These are phyloP conservation scores for Periglandula ipomoeae DNA, from an alignment of 2,329 filamentous ascomycete genomes.

Conservation along the genomic window DNA sequence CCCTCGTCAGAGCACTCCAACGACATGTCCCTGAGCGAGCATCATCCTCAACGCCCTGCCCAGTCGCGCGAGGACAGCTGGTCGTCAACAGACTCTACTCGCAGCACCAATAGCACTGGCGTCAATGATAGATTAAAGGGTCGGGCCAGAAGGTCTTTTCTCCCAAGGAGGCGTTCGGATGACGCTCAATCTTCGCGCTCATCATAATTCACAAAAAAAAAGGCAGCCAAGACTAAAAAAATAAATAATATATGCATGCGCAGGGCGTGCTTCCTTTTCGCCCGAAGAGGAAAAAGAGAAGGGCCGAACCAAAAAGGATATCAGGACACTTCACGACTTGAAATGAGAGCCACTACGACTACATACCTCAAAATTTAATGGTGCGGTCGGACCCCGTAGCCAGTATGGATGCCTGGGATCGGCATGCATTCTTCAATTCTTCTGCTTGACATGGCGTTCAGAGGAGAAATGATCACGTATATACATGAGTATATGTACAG, in stretches of 20 bases:
- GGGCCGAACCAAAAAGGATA: not conserved
- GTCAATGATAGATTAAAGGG: slow-evolving; percentile 24
- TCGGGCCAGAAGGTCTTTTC: slow-evolving; percentile 25
- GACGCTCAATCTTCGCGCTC: not conserved
- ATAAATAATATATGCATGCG: not conserved
- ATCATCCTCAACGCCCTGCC: not conserved
- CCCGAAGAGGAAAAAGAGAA: not conserved
- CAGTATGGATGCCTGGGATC: not conserved
- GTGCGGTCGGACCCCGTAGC: not conserved
- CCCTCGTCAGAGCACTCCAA: slow-evolving; percentile 4
- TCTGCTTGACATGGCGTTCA: not conserved
- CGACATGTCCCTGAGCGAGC: not conserved
- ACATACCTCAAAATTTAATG: not conserved
- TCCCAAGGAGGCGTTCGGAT: slow-evolving; percentile 12
- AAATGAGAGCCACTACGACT: slow-evolving; percentile 1
- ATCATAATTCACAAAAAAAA: not conserved
- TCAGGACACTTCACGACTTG: not conserved
- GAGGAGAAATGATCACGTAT: not conserved
- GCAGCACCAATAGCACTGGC: slow-evolving; percentile 14
- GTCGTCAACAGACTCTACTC: slow-evolving; percentile 19
- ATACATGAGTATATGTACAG: slow-evolving; percentile 1
- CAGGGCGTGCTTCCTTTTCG: not conserved
- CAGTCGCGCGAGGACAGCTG: slow-evolving; percentile 16
- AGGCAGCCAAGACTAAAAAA: not conserved
- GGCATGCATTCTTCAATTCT: not conserved